Percentiles rank a stretch among this genome's conserved stretches.
Conservation (phyloP, 148 eudicot genomes). For the Camellia japonica region DNA sequence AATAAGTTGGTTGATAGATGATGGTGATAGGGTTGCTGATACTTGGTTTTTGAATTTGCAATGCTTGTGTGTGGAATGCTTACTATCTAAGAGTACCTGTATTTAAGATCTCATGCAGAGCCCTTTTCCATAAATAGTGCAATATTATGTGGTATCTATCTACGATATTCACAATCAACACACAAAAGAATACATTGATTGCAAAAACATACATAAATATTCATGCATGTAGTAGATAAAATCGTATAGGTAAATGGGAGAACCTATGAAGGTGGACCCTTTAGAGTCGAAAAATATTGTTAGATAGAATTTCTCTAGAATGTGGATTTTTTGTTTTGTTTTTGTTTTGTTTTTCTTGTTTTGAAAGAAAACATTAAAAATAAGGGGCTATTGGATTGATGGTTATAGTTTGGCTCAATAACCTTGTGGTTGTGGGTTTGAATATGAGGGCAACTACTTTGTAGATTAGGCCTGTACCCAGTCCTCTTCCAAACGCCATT, state of each 20-base stretch:
- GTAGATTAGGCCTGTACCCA: too few relatives aligned
- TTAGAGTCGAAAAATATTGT: not conserved
- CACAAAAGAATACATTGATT: not conserved
- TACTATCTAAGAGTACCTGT: not conserved
- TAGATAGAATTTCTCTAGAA: not conserved
- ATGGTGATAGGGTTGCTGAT: not conserved
- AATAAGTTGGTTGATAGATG: slow-evolving; percentile 5
- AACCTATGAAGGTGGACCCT: not conserved
- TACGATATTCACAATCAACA: not conserved
- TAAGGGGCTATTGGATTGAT: too few relatives aligned
- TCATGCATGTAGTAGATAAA: not conserved
- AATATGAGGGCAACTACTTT: too few relatives aligned
- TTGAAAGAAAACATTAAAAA: too few relatives aligned
- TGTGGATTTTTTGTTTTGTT: not conserved
- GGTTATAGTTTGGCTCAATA: too few relatives aligned
- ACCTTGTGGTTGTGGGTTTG: too few relatives aligned
- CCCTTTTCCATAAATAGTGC: not conserved
- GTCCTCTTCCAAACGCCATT: too few relatives aligned
- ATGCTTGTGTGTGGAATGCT: not conserved
- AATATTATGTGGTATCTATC: not conserved
- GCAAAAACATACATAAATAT: too few relatives aligned
- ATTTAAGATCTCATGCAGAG: not conserved
- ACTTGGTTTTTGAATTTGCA: not conserved
- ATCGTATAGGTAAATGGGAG: not conserved
- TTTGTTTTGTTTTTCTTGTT: too few relatives aligned